Evolutionary conservation across 805 yeast species (phyloP).

Genomic region (Yamadazyma phyllophila): DNA sequence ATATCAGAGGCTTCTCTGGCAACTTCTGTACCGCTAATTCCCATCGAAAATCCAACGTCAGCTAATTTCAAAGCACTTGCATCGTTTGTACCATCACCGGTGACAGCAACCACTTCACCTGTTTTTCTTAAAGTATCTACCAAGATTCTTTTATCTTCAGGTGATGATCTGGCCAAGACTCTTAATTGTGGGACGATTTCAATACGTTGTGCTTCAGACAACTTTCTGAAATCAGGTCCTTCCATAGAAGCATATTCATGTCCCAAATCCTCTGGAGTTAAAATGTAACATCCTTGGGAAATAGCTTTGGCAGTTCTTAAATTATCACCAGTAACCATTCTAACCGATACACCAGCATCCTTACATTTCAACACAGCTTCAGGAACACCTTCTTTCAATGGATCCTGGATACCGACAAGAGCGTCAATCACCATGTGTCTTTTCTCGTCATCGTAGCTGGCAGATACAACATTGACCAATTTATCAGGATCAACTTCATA

Average conservation of each 20-base stretch:
- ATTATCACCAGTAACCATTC: constrained; percentile 99
- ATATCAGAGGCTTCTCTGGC: constrained; percentile 97
- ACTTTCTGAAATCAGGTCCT: constrained; percentile 83
- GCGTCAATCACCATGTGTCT: constrained; percentile 55
- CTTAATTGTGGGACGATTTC: constrained; percentile 68
- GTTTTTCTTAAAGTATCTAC: constrained; percentile 75
- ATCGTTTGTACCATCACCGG: constrained; percentile 99
- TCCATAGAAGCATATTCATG: constrained; percentile 74
- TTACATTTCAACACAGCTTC: constrained; percentile 85
- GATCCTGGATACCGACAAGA: constrained; percentile 93
- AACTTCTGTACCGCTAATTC: constrained; percentile 96
- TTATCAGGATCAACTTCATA: constrained; percentile 26
- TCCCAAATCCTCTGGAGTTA: constrained; percentile 48
- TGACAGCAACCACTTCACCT: constrained; percentile 96
- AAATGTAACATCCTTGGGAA: constrained; percentile 80
- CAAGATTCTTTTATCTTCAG: constrained; percentile 87
- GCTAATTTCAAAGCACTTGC: constrained; percentile 97
- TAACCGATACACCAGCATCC: constrained; percentile 87
- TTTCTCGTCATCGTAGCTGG: constrained; percentile 19
- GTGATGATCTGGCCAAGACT: constrained; percentile 92
- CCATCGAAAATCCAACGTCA: constrained; percentile 98
- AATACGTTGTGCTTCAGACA: constrained; percentile 55
- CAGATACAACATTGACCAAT: constrained; percentile 24
- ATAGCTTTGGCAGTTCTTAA: constrained; percentile 88
- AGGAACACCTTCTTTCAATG: constrained; percentile 85